phyloP scores from a whole-genome alignment of 495 filamentous ascomycete genomes.

The Aspergillus carlsbadensis region DNA sequence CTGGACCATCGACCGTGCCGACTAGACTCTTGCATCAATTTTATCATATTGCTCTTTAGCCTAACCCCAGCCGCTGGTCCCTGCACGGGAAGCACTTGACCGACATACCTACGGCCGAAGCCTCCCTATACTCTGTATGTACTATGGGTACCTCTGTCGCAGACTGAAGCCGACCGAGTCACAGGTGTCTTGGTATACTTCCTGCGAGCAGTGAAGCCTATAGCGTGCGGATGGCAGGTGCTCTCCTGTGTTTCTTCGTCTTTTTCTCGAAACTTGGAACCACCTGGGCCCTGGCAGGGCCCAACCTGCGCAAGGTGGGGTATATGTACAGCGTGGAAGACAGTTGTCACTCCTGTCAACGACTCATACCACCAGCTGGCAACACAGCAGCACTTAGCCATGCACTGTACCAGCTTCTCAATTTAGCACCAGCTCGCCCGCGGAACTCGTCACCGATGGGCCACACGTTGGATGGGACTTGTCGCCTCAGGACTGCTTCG shows the following conservation, averaged over 20 bases:
- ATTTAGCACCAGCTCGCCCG: slow-evolving; percentile 3
- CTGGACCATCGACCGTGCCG: neutral
- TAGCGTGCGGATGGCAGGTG: too few species aligned
- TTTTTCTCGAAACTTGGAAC: too few species aligned
- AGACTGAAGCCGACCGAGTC: too few species aligned
- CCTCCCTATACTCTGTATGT: too few species aligned
- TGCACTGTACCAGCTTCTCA: slow-evolving; percentile 1
- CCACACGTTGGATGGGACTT: neutral
- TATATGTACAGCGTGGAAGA: neutral
- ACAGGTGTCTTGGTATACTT: too few species aligned
- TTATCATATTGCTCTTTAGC: neutral
- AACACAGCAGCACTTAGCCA: neutral
- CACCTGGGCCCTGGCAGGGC: too few species aligned
- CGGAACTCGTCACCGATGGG: slow-evolving; percentile 19
- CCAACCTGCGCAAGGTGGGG: neutral
- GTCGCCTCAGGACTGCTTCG: neutral
- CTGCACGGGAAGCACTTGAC: slow-evolving; percentile 3
- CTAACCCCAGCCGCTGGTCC: neutral
- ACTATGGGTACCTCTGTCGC: too few species aligned
- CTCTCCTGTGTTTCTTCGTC: too few species aligned
- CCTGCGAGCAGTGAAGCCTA: too few species aligned
- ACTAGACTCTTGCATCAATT: neutral
- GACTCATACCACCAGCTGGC: neutral
- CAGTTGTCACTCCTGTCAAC: neutral
- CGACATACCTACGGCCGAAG: too few species aligned